These are phyloP conservation scores for Cetradonia linearis DNA, from an alignment of 495 filamentous ascomycete species.

Conservation along the genomic window DNA sequence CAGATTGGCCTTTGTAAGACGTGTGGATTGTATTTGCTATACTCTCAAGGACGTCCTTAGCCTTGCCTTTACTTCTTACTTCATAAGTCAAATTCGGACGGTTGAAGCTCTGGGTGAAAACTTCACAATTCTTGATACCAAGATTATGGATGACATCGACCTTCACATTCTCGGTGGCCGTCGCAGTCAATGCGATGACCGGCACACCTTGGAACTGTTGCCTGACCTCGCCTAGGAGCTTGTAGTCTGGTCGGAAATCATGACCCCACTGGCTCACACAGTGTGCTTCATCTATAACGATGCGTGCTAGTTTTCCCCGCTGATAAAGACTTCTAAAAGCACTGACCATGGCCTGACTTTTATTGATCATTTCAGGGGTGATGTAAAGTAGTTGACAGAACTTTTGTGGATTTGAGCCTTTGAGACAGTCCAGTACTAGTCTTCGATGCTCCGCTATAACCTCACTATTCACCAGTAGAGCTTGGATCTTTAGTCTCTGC, in stretches of 20 bases:
- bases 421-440: constrained; percentile 50
- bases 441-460: constrained; percentile 43
- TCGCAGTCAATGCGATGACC: constrained; percentile 89
- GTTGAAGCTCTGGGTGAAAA: constrained; percentile 88
- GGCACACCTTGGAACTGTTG: constrained; percentile 63
- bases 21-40: constrained; percentile 64
- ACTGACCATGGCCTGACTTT: constrained; percentile 52
- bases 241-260: constrained; percentile 96
- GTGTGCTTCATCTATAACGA: constrained; percentile 97
- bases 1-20: constrained; percentile 58
- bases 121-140: constrained; percentile 60
- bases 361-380: constrained; percentile 92
- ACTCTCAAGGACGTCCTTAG: constrained; percentile 46
- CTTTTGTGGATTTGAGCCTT: constrained; percentile 52
- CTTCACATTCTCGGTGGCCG: constrained; percentile 86
- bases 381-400: constrained; percentile 80
- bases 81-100: constrained; percentile 84
- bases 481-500: constrained; percentile 60
- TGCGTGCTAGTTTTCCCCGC: constrained; percentile 62
- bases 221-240: constrained; percentile 64
- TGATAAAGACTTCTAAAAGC: constrained; percentile 52
- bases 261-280: constrained; percentile 99
- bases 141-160: constrained; percentile 83
- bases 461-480: constrained; percentile 70
- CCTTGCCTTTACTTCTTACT: constrained; percentile 50